Evolutionary conservation across 768 basidiomycete genomes (phyloP), one percentile per base, ranked within the genome.

Genomic region (Boletales sp.): DNA sequence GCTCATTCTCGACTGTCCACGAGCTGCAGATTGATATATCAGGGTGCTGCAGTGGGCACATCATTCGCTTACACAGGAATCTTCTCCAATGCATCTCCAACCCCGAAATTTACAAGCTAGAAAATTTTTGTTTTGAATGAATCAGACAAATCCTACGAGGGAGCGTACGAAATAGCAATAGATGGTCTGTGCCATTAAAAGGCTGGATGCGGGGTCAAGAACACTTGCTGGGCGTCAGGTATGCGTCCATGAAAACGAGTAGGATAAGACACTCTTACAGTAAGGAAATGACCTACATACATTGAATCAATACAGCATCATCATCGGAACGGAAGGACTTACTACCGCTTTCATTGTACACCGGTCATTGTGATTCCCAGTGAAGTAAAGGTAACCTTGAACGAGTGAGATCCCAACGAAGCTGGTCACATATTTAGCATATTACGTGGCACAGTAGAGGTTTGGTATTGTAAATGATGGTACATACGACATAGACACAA

Each of bases 331-430:
- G 34, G 43, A 4, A 8, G 12, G 14, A 40, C 52, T 43, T 47
- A 58, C 57, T 27, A 58, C 35, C 38, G 52, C 43, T 21, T 58
- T 58, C n/a, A 46, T 54, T 40, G 48, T 15, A 44, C 48, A 40
- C 17, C 48, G 43, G 47, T 58, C 57, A 15, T 51, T 48, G 43
- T 45, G 58, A 15, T 54, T 41, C 18, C 17, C 50, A 39, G 46
- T 48, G 49, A 54, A 58, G 34, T 58, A 58, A 17, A 58, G 45
- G 30, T 58, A 58, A 7, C 56, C 57, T 54, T 58, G 57, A 31
- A 58, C 57, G 18, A 58, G 43, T 19, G 57, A 58, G 21, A 58
- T 58, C 5, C 57, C 57, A n/a, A 58, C 56, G 9, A 58, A 46
- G 34, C 57, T 58, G 9, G 13, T 3, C 13, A 47, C 29, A 41